Evolutionary conservation across 2,329 filamentous ascomycete species (phyloP), one percentile per base, ranked within the genome.

Genomic region (Diaporthe aspalathi): DNA sequence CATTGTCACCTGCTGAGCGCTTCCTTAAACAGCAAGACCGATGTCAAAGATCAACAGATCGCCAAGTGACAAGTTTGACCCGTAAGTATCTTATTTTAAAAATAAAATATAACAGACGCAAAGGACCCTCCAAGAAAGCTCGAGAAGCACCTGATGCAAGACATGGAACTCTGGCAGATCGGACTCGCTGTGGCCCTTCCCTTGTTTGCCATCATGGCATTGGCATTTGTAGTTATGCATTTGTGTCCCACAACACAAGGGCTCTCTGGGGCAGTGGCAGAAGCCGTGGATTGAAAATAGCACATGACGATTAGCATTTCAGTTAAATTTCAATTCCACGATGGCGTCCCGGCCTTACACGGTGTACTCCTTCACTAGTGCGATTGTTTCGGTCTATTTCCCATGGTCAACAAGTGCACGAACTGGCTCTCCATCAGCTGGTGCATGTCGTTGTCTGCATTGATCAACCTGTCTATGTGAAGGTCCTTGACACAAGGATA

Each of bases 141-240:
- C 22, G 12, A 45, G 12, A 29, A 20, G n/a, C 12, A 7, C n/a
- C n/a, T n/a, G n/a, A n/a, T n/a, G n/a, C n/a, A 17, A 16, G 43
- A 49, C 17, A 68, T 68, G 53, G 29, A 27, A 22, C 20, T 12
- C 16, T 68, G 53, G 66, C 53, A 68, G 12, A 40, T 68, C 12
- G 22, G 43, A 27, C 53, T 68, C 17, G 29, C 29, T 24, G 53
- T 68, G 43, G 66, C 43, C 12, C 20, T 60, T 7, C 53, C 53
- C 12, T 7, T 29, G 22, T 9, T 57, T 27, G 52, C 53, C 12
- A n/a, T 29, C 29, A 20, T 12, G 9, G 27, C 43, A 9, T 16
- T 50, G 27, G 52, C 7, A 9, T 20, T 57, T n/a, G 52, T 68
- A 38, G n/a, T n/a, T n/a, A n/a, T 68, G 66, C 43, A 38, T 38